Percentiles rank a stretch among this genome's conserved stretches.
Evolutionary conservation across 257 asterid genomes (phyloP).

Genomic region (Linaria vulgaris): DNA sequence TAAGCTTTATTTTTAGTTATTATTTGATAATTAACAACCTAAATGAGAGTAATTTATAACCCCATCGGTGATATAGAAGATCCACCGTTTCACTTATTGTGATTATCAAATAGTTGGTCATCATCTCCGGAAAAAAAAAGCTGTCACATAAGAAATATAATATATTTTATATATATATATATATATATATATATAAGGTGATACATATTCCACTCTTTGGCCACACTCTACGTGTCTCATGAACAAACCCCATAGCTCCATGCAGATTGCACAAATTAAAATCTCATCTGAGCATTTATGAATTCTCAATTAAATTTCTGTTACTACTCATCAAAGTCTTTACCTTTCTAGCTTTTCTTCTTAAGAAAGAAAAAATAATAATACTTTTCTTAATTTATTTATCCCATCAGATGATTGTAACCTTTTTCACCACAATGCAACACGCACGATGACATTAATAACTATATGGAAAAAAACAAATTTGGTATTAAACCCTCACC

Average conservation of each 20-base stretch:
- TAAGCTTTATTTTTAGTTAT: too few relatives aligned
- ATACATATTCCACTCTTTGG: slow-evolving; percentile 32
- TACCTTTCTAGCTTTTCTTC: slow-evolving; percentile 14
- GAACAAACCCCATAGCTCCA: slow-evolving; percentile 26
- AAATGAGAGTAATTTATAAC: not conserved
- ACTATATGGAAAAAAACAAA: slow-evolving; percentile 13
- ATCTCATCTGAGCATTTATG: slow-evolving; percentile 25
- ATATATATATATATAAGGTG: too few relatives aligned
- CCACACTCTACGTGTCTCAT: slow-evolving; percentile 34
- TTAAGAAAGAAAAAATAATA: not conserved
- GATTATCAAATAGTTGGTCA: too few relatives aligned
- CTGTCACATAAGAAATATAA: too few relatives aligned
- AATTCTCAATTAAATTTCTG: slow-evolving; percentile 20
- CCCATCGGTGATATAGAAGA: too few relatives aligned
- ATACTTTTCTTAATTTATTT: not conserved
- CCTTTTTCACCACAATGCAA: slow-evolving; percentile 24
- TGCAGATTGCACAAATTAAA: slow-evolving; percentile 39
- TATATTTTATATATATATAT: too few relatives aligned
- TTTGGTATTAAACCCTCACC: slow-evolving; percentile 31
- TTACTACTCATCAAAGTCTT: slow-evolving; percentile 7
- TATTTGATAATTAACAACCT: too few relatives aligned
- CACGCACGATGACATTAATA: slow-evolving; percentile 25
- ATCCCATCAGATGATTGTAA: slow-evolving; percentile 2
- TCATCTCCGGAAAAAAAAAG: too few relatives aligned
- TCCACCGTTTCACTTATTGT: too few relatives aligned